Percentiles rank a stretch among this genome's conserved stretches.
phyloP scores from a whole-genome alignment of 495 filamentous ascomycete genomes.

The Halenospora varia region DNA sequence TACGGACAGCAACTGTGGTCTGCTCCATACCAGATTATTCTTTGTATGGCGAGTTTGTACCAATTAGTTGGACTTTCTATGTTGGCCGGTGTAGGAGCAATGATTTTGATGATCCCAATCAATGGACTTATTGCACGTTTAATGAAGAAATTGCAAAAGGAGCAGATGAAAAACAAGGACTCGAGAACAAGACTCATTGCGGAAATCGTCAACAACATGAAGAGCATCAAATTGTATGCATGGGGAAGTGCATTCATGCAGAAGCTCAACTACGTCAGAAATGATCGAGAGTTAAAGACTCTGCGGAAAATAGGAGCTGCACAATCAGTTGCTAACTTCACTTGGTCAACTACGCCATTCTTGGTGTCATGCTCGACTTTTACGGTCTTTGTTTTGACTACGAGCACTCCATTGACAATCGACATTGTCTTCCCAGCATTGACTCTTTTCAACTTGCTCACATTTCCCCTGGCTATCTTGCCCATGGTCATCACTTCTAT shows the following conservation, averaged over 20 bases:
- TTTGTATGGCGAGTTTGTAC: slow-evolving; percentile 95
- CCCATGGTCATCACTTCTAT: slow-evolving; percentile 98
- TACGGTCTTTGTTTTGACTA: slow-evolving; percentile 84
- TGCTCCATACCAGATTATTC: slow-evolving; percentile 90
- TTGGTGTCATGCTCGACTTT: slow-evolving; percentile 97
- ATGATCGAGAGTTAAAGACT: slow-evolving; percentile 92
- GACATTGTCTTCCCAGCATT: slow-evolving; percentile 95
- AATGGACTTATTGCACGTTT: slow-evolving; percentile 89
- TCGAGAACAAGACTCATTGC: slow-evolving; percentile 89
- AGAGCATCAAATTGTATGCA: slow-evolving; percentile 97
- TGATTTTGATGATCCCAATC: slow-evolving; percentile 96
- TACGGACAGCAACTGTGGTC: slow-evolving; percentile 94
- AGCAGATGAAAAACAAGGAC: slow-evolving; percentile 99
- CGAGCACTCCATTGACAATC: slow-evolving; percentile 76
- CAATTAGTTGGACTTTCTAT: slow-evolving; percentile 89
- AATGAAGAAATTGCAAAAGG: slow-evolving; percentile 92
- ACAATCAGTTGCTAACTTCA: slow-evolving; percentile 93
- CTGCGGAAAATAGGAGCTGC: slow-evolving; percentile 93
- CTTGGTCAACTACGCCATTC: slow-evolving; percentile 99
- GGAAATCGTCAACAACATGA: slow-evolving; percentile 99
- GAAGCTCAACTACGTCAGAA: slow-evolving; percentile 90
- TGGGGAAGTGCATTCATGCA: slow-evolving; percentile 98
- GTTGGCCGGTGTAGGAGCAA: slow-evolving; percentile 93
- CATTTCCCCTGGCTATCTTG: slow-evolving; percentile 89
- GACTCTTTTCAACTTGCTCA: slow-evolving; percentile 87